Evolutionary conservation across 768 basidiomycete species (phyloP).

Genomic region (Leccinum aurantiacum): DNA sequence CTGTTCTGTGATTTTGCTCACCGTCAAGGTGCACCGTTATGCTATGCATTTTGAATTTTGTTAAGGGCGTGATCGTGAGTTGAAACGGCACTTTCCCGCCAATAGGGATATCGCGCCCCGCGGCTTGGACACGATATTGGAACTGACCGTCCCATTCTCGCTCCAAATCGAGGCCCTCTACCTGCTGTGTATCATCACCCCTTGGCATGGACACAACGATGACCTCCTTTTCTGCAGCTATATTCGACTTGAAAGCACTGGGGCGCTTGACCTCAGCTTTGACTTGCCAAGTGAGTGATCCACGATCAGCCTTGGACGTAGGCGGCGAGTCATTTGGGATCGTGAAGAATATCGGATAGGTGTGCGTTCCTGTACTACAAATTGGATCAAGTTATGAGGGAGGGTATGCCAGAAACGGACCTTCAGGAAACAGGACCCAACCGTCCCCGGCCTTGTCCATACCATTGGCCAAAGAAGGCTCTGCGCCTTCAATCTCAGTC

Average conservation of each 20-base stretch:
- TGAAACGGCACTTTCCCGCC: slow-evolving; percentile 80
- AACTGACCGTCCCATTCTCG: slow-evolving; percentile 89
- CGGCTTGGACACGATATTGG: slow-evolving; percentile 74
- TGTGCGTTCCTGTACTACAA: slow-evolving; percentile 71
- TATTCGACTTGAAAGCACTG: slow-evolving; percentile 73
- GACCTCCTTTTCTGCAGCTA: slow-evolving; percentile 71
- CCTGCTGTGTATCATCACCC: slow-evolving; percentile 54
- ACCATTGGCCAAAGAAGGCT: slow-evolving; percentile 11
- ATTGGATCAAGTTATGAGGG: slow-evolving; percentile 46
- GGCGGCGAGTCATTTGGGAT: slow-evolving; percentile 82
- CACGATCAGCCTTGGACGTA: slow-evolving; percentile 69
- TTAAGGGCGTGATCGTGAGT: slow-evolving; percentile 78
- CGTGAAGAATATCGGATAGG: slow-evolving; percentile 94
- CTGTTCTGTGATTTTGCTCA: slow-evolving; percentile 33
- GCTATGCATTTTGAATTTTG: slow-evolving; percentile 79
- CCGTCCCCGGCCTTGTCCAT: slow-evolving; percentile 42
- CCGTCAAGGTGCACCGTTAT: slow-evolving; percentile 80
- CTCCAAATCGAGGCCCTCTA: slow-evolving; percentile 78
- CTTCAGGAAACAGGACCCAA: slow-evolving; percentile 90
- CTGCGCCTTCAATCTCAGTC: slow-evolving; percentile 36
- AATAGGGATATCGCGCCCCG: slow-evolving; percentile 76
- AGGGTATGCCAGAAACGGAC: slow-evolving; percentile 38
- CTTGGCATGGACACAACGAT: slow-evolving; percentile 67
- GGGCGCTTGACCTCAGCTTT: slow-evolving; percentile 83
- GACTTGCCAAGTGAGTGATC: slow-evolving; percentile 75